These are phyloP conservation scores for Cytospora mali DNA, from an alignment of 2,329 filamentous ascomycete species.

Conservation along the genomic window DNA sequence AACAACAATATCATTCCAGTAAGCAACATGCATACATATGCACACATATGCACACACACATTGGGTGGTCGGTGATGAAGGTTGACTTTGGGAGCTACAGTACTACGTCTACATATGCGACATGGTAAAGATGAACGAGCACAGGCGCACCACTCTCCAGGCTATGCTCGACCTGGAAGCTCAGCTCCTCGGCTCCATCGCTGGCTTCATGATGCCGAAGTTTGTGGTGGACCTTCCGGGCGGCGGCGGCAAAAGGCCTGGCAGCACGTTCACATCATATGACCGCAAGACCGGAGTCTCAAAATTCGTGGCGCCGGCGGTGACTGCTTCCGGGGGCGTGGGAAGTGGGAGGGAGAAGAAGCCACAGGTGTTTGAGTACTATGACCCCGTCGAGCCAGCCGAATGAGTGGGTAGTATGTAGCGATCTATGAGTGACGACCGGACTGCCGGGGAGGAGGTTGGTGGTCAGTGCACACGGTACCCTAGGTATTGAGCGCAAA, in stretches of 20 bases:
- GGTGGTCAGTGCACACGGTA: too few species aligned
- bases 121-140: conserved; percentile 62
- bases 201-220: conserved; percentile 63
- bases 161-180: conserved; percentile 62
- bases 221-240: conserved; percentile 67
- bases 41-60: too few species aligned
- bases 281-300: conserved; percentile 56
- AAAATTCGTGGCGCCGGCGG: conserved; percentile 57
- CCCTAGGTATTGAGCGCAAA: neutral
- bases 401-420: neutral
- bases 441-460: neutral
- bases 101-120: conserved; percentile 70
- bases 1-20: conserved; percentile 61
- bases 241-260: conserved; percentile 64
- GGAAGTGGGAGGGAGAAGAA: conserved; percentile 46
- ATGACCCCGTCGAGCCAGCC: conserved; percentile 49
- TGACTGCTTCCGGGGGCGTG: conserved; percentile 43
- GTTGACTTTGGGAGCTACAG: conserved; percentile 36
- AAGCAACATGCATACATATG: conserved; percentile 32
- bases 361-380: conserved; percentile 55
- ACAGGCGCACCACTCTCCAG: conserved; percentile 62
- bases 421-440: too few species aligned
- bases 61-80: too few species aligned
- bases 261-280: conserved; percentile 55
- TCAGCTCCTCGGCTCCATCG: conserved; percentile 60